phyloP scores from a whole-genome alignment of 257 asterid species.

The Linderniella brevidens region DNA sequence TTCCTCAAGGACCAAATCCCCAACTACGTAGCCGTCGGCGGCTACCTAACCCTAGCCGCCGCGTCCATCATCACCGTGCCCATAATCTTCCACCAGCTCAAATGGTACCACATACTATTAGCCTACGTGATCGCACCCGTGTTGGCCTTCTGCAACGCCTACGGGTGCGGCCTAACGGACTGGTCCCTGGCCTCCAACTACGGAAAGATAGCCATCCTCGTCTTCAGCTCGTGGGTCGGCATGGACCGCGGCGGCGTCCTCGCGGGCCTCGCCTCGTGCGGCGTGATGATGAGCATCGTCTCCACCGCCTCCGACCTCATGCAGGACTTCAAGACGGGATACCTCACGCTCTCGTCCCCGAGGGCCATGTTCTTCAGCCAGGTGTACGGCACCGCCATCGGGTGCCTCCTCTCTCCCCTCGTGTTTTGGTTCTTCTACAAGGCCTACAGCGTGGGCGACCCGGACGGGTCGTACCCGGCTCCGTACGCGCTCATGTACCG shows the following conservation, averaged over 20 bases:
- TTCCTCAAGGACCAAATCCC: constrained; percentile 84
- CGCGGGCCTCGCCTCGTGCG: constrained; percentile 83
- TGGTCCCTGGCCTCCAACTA: constrained; percentile 81
- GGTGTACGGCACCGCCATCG: constrained; percentile 75
- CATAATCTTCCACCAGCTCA: constrained; percentile 54
- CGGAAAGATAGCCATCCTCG: constrained; percentile 72
- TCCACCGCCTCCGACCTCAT: constrained; percentile 83
- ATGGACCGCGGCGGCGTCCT: constrained; percentile 68
- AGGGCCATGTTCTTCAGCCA: constrained; percentile 84
- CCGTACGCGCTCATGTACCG: constrained; percentile 59
- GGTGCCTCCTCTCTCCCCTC: constrained; percentile 63
- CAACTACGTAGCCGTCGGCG: constrained; percentile 40
- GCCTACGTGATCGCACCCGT: constrained; percentile 56
- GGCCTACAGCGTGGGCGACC: constrained; percentile 41
- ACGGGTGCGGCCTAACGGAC: constrained; percentile 86
- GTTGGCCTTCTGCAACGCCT: constrained; percentile 81
- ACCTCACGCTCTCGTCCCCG: constrained; percentile 73
- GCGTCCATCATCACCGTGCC: constrained; percentile 45
- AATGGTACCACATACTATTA: constrained; percentile 51
- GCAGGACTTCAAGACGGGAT: constrained; percentile 81
- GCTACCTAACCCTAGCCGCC: constrained; percentile 40
- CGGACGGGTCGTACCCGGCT: constrained; percentile 41
- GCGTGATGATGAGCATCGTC: constrained; percentile 91
- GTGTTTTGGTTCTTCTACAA: constrained; percentile 77
- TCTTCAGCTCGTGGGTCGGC: constrained; percentile 83